Percentiles rank a stretch among this genome's conserved stretches.
phyloP scores from a whole-genome alignment of 805 yeast genomes.

The Metschnikowia aberdeeniae region DNA sequence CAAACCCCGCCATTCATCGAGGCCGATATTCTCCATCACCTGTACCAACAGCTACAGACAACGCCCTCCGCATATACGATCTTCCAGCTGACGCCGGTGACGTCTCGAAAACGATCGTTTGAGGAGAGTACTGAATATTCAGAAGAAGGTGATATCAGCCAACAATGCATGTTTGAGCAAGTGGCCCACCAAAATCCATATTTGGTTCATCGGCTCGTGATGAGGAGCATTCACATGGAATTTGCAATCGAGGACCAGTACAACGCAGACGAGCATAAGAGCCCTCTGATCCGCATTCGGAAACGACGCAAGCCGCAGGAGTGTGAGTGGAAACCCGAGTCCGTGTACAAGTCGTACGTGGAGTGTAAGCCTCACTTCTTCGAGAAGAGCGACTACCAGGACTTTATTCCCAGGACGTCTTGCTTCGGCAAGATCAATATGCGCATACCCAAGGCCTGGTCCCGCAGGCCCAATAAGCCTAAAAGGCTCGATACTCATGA shows the following conservation, averaged over 20 bases:
- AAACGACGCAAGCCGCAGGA: constrained; percentile 14
- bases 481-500: constrained; percentile 3
- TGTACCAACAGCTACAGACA: constrained; percentile 1
- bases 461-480: constrained; percentile 22
- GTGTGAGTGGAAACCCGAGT: constrained; percentile 19
- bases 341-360: constrained; percentile 17
- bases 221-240: constrained; percentile 12
- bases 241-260: constrained; percentile 14
- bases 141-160: background rate
- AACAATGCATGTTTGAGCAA: constrained; percentile 9
- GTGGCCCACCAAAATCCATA: constrained; percentile 14
- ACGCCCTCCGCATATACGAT: constrained; percentile 1
- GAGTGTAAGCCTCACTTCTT: constrained; percentile 23
- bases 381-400: constrained; percentile 27
- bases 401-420: constrained; percentile 26
- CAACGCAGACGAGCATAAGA: constrained; percentile 3
- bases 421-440: constrained; percentile 40
- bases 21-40: constrained; percentile 1
- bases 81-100: constrained; percentile 2
- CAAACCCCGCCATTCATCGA: constrained; percentile 4
- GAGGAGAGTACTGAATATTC: constrained; percentile 1
- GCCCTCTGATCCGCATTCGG: constrained; percentile 9
- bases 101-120: constrained; percentile 1
- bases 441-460: constrained; percentile 39
- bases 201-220: constrained; percentile 13